These are phyloP conservation scores for Mortierella sp. DNA, from an alignment of 371 early-diverging fungal genomes.

Conservation along the genomic window DNA sequence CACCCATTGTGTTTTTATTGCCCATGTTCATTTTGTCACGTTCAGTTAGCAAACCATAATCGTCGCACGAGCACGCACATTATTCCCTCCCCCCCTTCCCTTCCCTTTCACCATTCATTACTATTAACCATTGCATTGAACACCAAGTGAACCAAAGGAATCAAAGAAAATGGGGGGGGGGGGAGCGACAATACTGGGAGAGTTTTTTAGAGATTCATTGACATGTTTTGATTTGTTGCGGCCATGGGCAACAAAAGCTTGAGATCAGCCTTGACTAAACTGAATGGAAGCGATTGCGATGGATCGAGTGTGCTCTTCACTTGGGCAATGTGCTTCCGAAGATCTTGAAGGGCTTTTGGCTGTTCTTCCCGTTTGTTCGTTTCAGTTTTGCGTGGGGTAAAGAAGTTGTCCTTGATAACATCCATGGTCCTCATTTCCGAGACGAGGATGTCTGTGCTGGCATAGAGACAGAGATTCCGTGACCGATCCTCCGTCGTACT, in stretches of 20 bases:
- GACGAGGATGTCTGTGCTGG: slow-evolving; percentile 30
- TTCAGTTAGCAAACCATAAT: too few species aligned
- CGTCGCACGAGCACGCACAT: too few species aligned
- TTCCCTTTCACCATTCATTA: too few species aligned
- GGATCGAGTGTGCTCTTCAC: background rate
- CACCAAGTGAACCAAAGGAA: background rate
- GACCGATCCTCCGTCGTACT: too few species aligned
- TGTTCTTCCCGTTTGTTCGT: background rate
- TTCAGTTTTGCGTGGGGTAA: background rate
- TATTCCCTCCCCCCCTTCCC: too few species aligned
- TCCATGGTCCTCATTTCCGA: slow-evolving; percentile 16
- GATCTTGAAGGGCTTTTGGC: background rate
- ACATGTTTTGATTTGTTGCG: background rate
- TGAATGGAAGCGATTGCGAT: slow-evolving; percentile 3
- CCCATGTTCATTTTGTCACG: too few species aligned
- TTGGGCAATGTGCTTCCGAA: background rate
- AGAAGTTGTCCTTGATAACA: slow-evolving; percentile 18
- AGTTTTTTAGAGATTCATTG: background rate
- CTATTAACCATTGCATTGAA: background rate
- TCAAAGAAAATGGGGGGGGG: too few species aligned
- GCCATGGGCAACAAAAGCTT: slow-evolving; percentile 17
- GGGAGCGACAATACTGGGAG: background rate
- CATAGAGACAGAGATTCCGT: slow-evolving; percentile 18
- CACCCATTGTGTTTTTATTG: too few species aligned
- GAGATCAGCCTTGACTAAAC: slow-evolving; percentile 18